phyloP scores from a whole-genome alignment of 1,284 basidiomycete species.

The Lignosus rhinocerotis region DNA sequence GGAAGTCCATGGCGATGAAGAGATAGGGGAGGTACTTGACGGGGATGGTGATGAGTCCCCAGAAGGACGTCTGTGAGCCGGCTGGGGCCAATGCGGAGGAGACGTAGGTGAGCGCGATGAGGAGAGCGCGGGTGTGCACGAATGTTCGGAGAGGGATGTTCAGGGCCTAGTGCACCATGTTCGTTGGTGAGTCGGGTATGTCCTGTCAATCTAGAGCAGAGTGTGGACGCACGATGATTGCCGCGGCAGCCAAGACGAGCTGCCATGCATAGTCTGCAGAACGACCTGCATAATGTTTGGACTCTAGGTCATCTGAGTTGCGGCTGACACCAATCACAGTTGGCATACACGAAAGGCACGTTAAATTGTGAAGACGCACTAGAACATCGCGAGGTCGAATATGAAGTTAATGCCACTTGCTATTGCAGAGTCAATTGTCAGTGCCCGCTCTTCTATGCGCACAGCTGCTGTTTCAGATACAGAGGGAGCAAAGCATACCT shows the following conservation, averaged over 20 bases:
- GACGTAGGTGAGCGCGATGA: slow-evolving; percentile 70
- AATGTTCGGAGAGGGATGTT: slow-evolving; percentile 65
- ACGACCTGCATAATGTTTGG: slow-evolving; percentile 53
- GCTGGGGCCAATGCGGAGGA: slow-evolving; percentile 66
- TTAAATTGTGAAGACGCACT: slow-evolving; percentile 42
- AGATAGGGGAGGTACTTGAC: slow-evolving; percentile 76
- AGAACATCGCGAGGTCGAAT: slow-evolving; percentile 78
- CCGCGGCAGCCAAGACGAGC: slow-evolving; percentile 53
- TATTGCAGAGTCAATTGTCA: slow-evolving; percentile 25
- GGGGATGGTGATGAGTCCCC: slow-evolving; percentile 74
- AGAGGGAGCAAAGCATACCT: slow-evolving; percentile 42
- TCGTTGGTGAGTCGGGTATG: background rate
- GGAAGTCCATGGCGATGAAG: slow-evolving; percentile 70
- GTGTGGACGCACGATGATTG: slow-evolving; percentile 32
- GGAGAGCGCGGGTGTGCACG: slow-evolving; percentile 66
- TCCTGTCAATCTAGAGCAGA: background rate
- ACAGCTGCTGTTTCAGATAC: background rate
- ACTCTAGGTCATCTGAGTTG: slow-evolving; percentile 64
- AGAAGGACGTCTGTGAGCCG: slow-evolving; percentile 66
- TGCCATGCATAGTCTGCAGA: slow-evolving; percentile 79
- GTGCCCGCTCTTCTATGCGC: no score
- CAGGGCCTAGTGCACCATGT: slow-evolving; percentile 39
- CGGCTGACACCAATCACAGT: slow-evolving; percentile 44
- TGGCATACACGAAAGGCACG: background rate
- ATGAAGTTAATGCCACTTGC: slow-evolving; percentile 62